Percentiles rank a stretch among this genome's conserved stretches.
phyloP scores from a whole-genome alignment of 2,329 filamentous ascomycete species.

The Thelonectria rubi region DNA sequence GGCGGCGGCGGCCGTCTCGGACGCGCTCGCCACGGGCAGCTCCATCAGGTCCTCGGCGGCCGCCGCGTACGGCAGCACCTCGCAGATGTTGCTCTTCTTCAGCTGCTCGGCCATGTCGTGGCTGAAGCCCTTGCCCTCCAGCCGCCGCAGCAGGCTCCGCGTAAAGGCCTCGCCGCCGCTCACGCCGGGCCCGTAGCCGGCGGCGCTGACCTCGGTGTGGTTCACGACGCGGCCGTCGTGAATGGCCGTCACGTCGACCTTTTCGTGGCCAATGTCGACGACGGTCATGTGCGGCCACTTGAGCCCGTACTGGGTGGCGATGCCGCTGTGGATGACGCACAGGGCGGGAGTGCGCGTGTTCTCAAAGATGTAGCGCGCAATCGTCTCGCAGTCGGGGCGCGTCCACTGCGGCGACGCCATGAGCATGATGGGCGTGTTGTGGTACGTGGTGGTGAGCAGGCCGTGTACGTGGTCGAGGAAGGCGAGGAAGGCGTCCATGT shows the following conservation, averaged over 20 bases:
- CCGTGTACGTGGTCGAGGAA: slow-evolving; percentile 93
- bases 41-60: slow-evolving; percentile 58
- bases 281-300: slow-evolving; percentile 81
- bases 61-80: slow-evolving; percentile 68
- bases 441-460: slow-evolving; percentile 87
- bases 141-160: slow-evolving; percentile 71
- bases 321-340: slow-evolving; percentile 86
- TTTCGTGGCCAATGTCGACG: slow-evolving; percentile 89
- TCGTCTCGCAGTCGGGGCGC: slow-evolving; percentile 82
- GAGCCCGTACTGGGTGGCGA: slow-evolving; percentile 87
- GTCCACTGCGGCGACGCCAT: slow-evolving; percentile 93
- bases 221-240: slow-evolving; percentile 80
- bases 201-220: slow-evolving; percentile 70
- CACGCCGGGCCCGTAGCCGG: slow-evolving; percentile 54
- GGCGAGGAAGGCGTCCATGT: slow-evolving; percentile 94
- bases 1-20: slow-evolving; percentile 36
- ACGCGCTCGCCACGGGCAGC: slow-evolving; percentile 54
- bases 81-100: slow-evolving; percentile 72
- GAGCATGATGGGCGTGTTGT: slow-evolving; percentile 94
- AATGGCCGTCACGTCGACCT: slow-evolving; percentile 92
- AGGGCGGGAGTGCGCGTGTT: slow-evolving; percentile 95
- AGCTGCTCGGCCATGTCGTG: slow-evolving; percentile 76
- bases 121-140: slow-evolving; percentile 68
- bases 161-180: slow-evolving; percentile 93
- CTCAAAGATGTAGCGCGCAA: slow-evolving; percentile 96